These are phyloP conservation scores for Dioscorea zingiberensis DNA, from an alignment of 106 monocot species.

Conservation along the genomic window DNA sequence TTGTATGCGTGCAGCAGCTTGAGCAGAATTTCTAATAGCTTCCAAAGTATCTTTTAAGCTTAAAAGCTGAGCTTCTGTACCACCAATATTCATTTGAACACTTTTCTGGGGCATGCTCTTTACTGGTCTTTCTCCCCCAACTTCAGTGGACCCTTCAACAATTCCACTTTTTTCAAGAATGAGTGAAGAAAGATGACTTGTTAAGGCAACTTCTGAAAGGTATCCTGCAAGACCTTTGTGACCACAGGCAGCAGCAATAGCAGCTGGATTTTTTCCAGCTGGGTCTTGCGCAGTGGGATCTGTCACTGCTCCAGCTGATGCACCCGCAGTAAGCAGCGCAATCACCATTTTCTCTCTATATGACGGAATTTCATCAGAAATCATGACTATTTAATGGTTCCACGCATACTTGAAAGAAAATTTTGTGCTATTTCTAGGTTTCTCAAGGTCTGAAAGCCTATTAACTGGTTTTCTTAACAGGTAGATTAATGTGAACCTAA, in stretches of 20 bases:
- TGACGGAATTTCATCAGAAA: too few relatives aligned
- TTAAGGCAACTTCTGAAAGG: slow-evolving; percentile 62
- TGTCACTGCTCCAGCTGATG: slow-evolving; percentile 54
- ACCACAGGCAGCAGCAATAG: slow-evolving; percentile 50
- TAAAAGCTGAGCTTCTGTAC: slow-evolving; percentile 51
- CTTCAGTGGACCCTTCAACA: slow-evolving; percentile 37
- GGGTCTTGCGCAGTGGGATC: slow-evolving; percentile 64
- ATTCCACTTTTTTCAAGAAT: slow-evolving; percentile 41
- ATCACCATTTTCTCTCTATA: slow-evolving; percentile 77
- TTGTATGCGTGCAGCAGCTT: slow-evolving; percentile 82
- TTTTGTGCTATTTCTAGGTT: too few relatives aligned
- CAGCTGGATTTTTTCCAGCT: slow-evolving; percentile 59
- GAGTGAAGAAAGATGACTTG: slow-evolving; percentile 50
- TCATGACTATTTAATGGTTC: too few relatives aligned
- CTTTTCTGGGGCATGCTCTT: slow-evolving; percentile 34
- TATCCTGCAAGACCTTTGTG: slow-evolving; percentile 74
- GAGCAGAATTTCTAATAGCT: slow-evolving; percentile 65
- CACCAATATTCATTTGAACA: slow-evolving; percentile 21
- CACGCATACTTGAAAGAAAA: too few relatives aligned
- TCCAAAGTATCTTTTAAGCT: slow-evolving; percentile 53
- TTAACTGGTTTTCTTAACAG: too few relatives aligned
- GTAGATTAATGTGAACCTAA: too few relatives aligned
- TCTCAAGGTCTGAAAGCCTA: too few relatives aligned
- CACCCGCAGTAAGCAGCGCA: slow-evolving; percentile 66
- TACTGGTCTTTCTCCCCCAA: slow-evolving; percentile 37